Base-by-base conservation (phyloP, 352 stramenopile species). In the Peronospora belbahrii region DNA sequence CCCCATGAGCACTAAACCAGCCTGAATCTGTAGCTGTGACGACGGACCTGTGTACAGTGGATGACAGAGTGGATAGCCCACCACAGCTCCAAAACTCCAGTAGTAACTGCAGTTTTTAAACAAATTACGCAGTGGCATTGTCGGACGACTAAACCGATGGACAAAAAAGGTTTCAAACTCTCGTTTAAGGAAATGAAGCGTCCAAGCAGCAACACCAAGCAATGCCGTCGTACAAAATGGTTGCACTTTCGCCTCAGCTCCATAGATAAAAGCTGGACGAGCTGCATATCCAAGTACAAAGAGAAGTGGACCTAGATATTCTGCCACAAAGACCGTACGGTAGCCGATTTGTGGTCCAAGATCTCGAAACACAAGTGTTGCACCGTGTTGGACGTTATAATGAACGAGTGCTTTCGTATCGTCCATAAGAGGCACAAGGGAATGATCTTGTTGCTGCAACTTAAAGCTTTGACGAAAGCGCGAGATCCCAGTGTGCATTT, bases 71-170 rank as follows among this genome's bases (percentile, higher is more conserved):
- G 77, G 73, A 60, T 92, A 95, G 42, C 78, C 85, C 23, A 95
- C 76, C 14, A 87, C 73, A 19, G 70, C 63, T n/a, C 67, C 83
- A 47, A 91, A 94, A 18, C 48, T 64, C 79, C 83, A 94, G 65
- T 96, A 96, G 62, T 95, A 94, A 23, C 56, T 57, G 65, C 82
- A 94, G 70, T 96, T 96, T 64, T 94, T 94, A 56, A 94, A 95
- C 7, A 96, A 49, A 56, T 96, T 95, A 20, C 55, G 61, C 31
- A 96, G 58, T 11, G 85, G 83, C 85, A 96, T 94, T 27, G 80
- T 96, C 32, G 77, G 67, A 39, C 74, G 76, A 33, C 65, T 86
- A 60, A 96, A 96, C 56, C 76, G 80, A 60, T 96, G 83, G 43
- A 95, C 82, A 53, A 94, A 94, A 37, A 94, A 60, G 17, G 83